Evolutionary conservation across 495 filamentous ascomycete genomes (phyloP).

Genomic region (Chaetomium fimeti): DNA sequence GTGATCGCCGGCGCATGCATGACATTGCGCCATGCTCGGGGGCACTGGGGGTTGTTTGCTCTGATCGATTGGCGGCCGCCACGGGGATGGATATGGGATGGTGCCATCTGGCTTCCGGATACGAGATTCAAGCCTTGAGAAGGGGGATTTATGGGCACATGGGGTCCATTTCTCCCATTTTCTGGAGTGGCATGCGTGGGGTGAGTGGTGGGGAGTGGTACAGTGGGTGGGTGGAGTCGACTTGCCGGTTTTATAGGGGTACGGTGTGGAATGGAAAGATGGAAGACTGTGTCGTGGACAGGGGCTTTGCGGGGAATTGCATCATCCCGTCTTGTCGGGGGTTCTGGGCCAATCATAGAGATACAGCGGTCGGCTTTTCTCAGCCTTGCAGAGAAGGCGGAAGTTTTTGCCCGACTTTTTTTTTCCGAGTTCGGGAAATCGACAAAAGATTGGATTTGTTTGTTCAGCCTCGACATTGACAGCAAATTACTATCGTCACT

Average conservation of each 20-base stretch:
- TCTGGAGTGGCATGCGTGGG: not conserved
- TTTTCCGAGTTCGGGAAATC: not conserved
- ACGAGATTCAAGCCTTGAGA: constrained; percentile 14
- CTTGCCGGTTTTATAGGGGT: not conserved
- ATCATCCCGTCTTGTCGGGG: constrained; percentile 4
- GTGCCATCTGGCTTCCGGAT: constrained; percentile 18
- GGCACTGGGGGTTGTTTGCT: too few species aligned
- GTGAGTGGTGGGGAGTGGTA: too few species aligned
- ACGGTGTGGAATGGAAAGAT: not conserved
- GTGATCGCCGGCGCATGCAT: too few species aligned
- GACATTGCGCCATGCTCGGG: too few species aligned
- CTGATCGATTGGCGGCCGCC: too few species aligned
- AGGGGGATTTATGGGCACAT: too few species aligned
- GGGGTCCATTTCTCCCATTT: not conserved
- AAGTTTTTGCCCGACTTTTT: not conserved
- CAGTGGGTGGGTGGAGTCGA: too few species aligned
- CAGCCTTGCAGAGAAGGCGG: constrained; percentile 24
- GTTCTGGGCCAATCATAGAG: not conserved
- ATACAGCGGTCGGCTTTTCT: not conserved
- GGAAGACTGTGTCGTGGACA: not conserved
- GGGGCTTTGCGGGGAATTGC: constrained; percentile 8
- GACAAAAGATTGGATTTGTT: too few species aligned
- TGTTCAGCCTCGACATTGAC: not conserved
- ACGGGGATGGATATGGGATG: not conserved
- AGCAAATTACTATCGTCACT: not conserved